Percentiles rank a stretch among this genome's conserved stretches.
These are phyloP conservation scores for Arctium lappa DNA, from an alignment of 129 eudicot genomes.

Conservation along the genomic window DNA sequence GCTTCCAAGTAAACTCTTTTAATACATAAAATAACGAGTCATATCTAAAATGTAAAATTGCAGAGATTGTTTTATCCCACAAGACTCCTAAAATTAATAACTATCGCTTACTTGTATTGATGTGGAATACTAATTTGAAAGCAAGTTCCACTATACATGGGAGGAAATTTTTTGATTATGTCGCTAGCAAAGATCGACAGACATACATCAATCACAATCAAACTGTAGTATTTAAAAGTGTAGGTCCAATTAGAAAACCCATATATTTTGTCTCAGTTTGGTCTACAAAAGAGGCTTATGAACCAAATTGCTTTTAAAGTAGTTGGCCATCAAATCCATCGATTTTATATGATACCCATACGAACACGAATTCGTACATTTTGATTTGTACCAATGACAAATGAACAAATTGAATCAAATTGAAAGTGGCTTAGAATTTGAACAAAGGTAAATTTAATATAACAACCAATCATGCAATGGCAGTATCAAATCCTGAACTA, in stretches of 20 bases:
- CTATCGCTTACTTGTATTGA: not conserved
- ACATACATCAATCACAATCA: conserved; percentile 8
- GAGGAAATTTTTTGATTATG: not conserved
- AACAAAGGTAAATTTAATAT: too few species aligned
- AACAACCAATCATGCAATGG: too few species aligned
- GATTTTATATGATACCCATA: not conserved
- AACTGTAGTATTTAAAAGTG: not conserved
- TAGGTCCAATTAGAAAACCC: conserved; percentile 6
- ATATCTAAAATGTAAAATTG: not conserved
- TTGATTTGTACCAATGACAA: too few species aligned
- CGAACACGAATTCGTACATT: not conserved
- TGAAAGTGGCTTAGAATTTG: too few species aligned
- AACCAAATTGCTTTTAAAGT: conserved; percentile 20
- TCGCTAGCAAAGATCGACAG: not conserved
- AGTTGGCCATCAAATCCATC: conserved; percentile 10
- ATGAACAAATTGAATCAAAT: too few species aligned
- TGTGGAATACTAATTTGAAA: not conserved
- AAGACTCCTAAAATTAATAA: not conserved
- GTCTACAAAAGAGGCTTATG: conserved; percentile 23
- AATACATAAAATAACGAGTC: not conserved
- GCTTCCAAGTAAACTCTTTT: not conserved
- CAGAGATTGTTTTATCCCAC: not conserved
- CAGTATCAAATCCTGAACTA: too few species aligned
- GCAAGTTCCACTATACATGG: not conserved
- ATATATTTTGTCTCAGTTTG: not conserved